phyloP scores from a whole-genome alignment of 2,329 filamentous ascomycete genomes.

The Thyridium curvatum region DNA sequence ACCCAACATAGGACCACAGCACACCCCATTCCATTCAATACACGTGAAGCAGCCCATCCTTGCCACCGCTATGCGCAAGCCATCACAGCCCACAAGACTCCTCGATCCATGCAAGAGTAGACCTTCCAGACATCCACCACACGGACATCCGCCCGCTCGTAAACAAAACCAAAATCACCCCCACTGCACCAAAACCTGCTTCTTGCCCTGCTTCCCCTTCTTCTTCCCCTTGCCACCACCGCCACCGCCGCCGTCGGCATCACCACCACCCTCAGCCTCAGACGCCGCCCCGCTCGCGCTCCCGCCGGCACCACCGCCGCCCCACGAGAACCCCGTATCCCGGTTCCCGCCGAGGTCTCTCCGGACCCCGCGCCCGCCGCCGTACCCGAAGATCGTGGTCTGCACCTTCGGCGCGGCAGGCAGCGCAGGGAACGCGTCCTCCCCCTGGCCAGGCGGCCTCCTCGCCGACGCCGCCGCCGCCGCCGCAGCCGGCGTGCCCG shows the following conservation, averaged over 20 bases:
- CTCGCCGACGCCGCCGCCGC: neutral
- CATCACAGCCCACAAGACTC: no score
- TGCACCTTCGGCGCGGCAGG: constrained; percentile 68
- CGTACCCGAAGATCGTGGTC: constrained; percentile 58
- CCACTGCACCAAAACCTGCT: constrained; percentile 56
- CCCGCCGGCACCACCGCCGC: constrained; percentile 19
- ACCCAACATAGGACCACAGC: no score
- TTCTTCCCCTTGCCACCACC: constrained; percentile 41
- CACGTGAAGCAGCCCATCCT: no score
- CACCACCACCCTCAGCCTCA: constrained; percentile 11
- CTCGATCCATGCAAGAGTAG: no score
- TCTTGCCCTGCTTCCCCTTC: constrained; percentile 54
- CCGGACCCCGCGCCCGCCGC: constrained; percentile 42
- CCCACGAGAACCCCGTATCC: constrained; percentile 50
- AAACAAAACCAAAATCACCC: constrained; percentile 28
- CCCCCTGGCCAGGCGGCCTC: constrained; percentile 17
- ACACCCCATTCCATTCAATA: no score
- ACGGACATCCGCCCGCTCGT: no score
- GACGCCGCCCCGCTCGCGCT: constrained; percentile 11
- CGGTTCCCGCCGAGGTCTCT: constrained; percentile 40
- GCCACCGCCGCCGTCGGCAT: constrained; percentile 15
- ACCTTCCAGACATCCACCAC: no score
- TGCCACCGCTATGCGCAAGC: no score
- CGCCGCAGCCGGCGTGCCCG: constrained; percentile 7
- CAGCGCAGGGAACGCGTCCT: constrained; percentile 75